These are phyloP conservation scores for Diaporthe australafricana DNA, from an alignment of 2,329 filamentous ascomycete species.

Conservation along the genomic window DNA sequence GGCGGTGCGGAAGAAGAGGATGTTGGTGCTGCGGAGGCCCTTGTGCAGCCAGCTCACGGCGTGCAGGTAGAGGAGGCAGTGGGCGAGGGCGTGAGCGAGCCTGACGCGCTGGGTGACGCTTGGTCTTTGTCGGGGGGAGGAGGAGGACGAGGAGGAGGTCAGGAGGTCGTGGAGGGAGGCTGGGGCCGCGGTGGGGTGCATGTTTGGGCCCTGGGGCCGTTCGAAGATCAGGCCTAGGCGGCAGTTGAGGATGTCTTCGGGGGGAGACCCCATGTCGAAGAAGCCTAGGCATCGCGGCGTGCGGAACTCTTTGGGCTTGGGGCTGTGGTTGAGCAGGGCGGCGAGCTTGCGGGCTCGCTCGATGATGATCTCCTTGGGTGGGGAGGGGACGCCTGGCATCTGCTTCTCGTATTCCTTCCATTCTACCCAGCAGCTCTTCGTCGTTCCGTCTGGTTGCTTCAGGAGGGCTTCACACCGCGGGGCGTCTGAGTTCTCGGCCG, in stretches of 20 bases:
- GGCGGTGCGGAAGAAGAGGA: constrained; percentile 57
- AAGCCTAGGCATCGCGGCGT: constrained; percentile 64
- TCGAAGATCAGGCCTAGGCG: constrained; percentile 67
- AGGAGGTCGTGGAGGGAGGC: constrained; percentile 62
- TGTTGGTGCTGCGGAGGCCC: constrained; percentile 53
- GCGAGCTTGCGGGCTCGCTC: constrained; percentile 60
- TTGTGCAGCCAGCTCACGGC: constrained; percentile 66
- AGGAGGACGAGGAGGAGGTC: constrained; percentile 46
- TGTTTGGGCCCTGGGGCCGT: constrained; percentile 52
- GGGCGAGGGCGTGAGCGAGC: constrained; percentile 63
- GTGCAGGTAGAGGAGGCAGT: constrained; percentile 65
- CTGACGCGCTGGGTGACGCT: constrained; percentile 62
- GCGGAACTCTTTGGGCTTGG: constrained; percentile 61
- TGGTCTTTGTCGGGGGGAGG: too few species aligned
- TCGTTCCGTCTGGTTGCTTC: constrained; percentile 46
- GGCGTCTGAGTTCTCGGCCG: constrained; percentile 46
- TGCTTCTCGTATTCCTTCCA: constrained; percentile 62
- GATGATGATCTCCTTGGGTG: constrained; percentile 56
- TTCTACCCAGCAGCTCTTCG: constrained; percentile 59
- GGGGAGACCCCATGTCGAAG: constrained; percentile 54
- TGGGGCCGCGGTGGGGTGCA: constrained; percentile 51
- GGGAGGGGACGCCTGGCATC: constrained; percentile 47
- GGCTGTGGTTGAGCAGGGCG: constrained; percentile 58
- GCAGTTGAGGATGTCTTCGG: constrained; percentile 53
- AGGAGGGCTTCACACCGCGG: constrained; percentile 55